These are phyloP conservation scores for Buxus sempervirens DNA, from an alignment of 164 flowering plant species.

Conservation along the genomic window DNA sequence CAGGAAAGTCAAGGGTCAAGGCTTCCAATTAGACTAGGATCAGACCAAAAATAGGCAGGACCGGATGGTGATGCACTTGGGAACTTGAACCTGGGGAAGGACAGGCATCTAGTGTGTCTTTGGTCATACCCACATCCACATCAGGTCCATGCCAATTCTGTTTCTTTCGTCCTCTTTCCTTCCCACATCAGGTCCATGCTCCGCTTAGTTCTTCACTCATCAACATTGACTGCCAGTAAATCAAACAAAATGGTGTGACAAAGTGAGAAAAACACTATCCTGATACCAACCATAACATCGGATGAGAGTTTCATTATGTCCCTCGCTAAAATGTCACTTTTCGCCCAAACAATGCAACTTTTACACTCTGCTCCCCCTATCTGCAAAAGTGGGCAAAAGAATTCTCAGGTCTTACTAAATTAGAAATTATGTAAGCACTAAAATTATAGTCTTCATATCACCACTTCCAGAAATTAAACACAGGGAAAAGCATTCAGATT, in stretches of 20 bases:
- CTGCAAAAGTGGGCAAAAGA: constrained; percentile 38
- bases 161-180: background rate
- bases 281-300: constrained; percentile 43
- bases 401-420: background rate
- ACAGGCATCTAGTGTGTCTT: background rate
- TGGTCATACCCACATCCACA: background rate
- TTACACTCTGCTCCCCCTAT: constrained; percentile 53
- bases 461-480: background rate
- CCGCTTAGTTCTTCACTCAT: too few species aligned
- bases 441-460: background rate
- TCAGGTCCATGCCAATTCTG: background rate
- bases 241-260: background rate
- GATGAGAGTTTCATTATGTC: constrained; percentile 61
- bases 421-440: background rate
- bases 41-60: background rate
- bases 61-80: background rate
- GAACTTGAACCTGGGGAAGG: background rate
- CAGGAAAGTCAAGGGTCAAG: background rate
- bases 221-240: background rate
- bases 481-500: background rate
- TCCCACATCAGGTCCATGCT: too few species aligned
- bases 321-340: constrained; percentile 77
- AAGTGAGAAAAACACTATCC: background rate
- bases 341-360: constrained; percentile 94
- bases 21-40: background rate